phyloP scores from a whole-genome alignment of 352 stramenopile species.

The Phytophthora pluvialis region DNA sequence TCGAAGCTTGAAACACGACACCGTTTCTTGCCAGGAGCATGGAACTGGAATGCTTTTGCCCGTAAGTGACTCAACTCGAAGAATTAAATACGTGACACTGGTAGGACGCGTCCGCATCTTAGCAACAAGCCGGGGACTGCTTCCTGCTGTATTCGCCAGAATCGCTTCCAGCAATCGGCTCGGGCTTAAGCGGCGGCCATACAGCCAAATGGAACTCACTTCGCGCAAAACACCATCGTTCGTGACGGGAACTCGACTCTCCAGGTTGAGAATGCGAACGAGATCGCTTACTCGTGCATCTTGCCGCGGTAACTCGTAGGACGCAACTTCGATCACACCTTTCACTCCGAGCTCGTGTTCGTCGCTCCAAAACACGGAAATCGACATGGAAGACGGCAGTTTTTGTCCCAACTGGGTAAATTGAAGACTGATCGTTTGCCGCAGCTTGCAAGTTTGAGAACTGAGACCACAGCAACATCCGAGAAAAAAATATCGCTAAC shows the following conservation, averaged over 20 bases:
- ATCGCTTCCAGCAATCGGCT: background rate
- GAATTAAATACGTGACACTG: background rate
- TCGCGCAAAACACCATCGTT: no score
- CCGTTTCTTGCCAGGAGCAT: constrained; percentile 3
- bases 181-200: no score
- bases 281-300: background rate
- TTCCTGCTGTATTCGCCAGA: background rate
- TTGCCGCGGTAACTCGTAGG: no score
- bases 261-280: no score
- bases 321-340: no score
- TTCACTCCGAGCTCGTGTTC: background rate
- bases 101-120: background rate
- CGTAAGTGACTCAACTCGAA: constrained; percentile 1
- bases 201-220: no score
- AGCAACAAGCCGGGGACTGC: constrained; percentile 3
- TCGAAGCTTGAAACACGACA: constrained; percentile 13
- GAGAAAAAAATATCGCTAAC: background rate
- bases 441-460: no score
- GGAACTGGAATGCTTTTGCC: background rate
- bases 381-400: background rate
- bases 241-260: no score
- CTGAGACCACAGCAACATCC: background rate
- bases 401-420: background rate
- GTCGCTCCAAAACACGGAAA: constrained; percentile 9
- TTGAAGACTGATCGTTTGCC: background rate